Conservation (phyloP, 257 asterid genomes). For the Osmanthus fragrans region DNA sequence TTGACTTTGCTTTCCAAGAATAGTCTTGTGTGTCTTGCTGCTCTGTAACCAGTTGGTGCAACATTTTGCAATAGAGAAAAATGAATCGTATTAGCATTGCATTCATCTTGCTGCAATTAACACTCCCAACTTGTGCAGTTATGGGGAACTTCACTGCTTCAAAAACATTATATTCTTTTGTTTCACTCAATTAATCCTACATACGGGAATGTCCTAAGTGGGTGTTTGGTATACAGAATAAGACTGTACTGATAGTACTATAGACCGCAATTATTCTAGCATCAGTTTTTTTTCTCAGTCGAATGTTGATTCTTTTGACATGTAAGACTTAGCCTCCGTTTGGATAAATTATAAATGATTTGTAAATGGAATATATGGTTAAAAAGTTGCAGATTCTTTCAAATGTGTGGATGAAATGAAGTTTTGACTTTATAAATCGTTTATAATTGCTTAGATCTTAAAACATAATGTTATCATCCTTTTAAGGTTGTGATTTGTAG, state of each 20-base stretch:
- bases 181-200: not conserved
- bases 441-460: too few relatives aligned
- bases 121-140: not conserved
- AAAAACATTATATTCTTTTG: not conserved
- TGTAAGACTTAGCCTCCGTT: too few relatives aligned
- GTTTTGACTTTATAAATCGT: too few relatives aligned
- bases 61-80: not conserved
- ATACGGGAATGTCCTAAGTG: not conserved
- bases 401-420: too few relatives aligned
- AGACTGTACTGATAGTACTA: too few relatives aligned
- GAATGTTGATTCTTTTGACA: too few relatives aligned
- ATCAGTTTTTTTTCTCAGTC: not conserved
- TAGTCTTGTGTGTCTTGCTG: conserved; percentile 1
- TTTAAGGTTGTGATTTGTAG: too few relatives aligned
- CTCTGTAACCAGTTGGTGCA: conserved; percentile 23
- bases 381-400: too few relatives aligned
- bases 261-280: not conserved
- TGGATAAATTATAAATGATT: too few relatives aligned
- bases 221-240: too few relatives aligned
- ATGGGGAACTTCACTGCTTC: not conserved
- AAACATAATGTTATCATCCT: too few relatives aligned
- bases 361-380: too few relatives aligned
- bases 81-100: conserved; percentile 1
- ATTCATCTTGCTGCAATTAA: not conserved
- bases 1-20: conserved; percentile 7